phyloP scores from a whole-genome alignment of 2,329 filamentous ascomycete species.

The Cladosporium velox region DNA sequence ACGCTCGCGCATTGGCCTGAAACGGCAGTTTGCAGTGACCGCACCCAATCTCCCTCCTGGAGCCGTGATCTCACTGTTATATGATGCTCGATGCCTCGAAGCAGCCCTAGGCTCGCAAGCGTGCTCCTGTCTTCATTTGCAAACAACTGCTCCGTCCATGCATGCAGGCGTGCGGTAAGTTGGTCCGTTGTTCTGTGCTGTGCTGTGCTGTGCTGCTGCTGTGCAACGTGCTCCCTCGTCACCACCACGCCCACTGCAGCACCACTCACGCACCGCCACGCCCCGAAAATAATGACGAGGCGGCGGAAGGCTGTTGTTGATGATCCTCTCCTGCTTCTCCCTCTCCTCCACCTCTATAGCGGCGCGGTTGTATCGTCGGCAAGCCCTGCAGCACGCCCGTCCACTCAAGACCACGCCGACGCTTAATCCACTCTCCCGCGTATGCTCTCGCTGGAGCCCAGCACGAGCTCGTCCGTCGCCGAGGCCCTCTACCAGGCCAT shows the following conservation, averaged over 20 bases:
- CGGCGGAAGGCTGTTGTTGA: conserved; percentile 3
- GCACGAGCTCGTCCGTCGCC: conserved; percentile 26
- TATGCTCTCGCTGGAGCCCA: conserved; percentile 23
- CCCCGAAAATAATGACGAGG: conserved; percentile 12
- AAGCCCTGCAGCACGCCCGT: conserved; percentile 17
- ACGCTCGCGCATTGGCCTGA: conserved; percentile 14
- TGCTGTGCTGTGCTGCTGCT: not conserved
- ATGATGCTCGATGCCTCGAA: not conserved
- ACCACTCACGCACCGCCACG: not conserved
- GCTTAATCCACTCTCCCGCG: not conserved
- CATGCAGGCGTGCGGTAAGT: not conserved
- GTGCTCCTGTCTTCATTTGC: not conserved
- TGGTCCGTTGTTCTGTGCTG: not conserved
- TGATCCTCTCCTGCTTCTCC: conserved; percentile 3
- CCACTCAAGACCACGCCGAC: not conserved
- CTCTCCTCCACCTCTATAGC: conserved; percentile 3
- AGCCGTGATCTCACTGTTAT: conserved; percentile 5
- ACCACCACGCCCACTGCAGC: not conserved
- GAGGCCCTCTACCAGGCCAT: conserved; percentile 33
- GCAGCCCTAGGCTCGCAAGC: conserved; percentile 7
- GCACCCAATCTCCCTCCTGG: conserved; percentile 8
- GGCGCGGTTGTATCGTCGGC: conserved; percentile 5
- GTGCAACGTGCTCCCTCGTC: not conserved
- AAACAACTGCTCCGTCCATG: not conserved
- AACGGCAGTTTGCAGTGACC: conserved; percentile 5